Conservation (phyloP, 306 rosid species). For the Castanea sativa region DNA sequence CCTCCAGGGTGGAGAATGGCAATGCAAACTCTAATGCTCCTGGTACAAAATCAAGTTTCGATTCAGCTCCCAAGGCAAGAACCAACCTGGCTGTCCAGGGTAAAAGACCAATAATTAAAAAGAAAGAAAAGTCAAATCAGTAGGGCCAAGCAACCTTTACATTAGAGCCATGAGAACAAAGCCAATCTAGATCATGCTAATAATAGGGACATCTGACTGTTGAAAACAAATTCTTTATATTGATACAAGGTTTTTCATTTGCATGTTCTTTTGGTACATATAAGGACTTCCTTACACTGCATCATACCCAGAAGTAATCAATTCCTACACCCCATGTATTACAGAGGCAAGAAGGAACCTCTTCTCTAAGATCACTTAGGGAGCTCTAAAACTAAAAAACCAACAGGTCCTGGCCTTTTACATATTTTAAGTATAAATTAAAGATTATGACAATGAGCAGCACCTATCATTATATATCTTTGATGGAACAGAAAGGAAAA, state of each 20-base stretch:
- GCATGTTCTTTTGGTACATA: constrained; percentile 19
- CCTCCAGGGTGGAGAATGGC: constrained; percentile 86
- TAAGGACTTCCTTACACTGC: constrained; percentile 3
- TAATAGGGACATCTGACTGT: neutral
- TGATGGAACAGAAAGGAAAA: neutral
- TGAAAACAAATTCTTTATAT: neutral
- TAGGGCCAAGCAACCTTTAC: neutral
- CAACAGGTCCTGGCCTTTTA: constrained; percentile 3
- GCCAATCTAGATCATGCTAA: constrained; percentile 3
- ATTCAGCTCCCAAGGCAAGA: constrained; percentile 97
- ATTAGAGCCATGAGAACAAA: neutral
- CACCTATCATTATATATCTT: constrained; percentile 9
- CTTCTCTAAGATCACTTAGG: constrained; percentile 3
- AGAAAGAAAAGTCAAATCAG: constrained; percentile 32
- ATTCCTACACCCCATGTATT: constrained; percentile 13
- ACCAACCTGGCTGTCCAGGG: constrained; percentile 94
- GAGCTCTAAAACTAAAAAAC: neutral
- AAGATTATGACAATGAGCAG: constrained; percentile 8
- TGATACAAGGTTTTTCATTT: constrained; percentile 1
- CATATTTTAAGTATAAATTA: constrained; percentile 14
- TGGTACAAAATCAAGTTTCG: constrained; percentile 81
- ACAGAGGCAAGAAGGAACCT: neutral
- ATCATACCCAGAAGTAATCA: constrained; percentile 5
- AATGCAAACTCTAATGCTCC: constrained; percentile 79
- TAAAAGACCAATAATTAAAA: constrained; percentile 13